These are phyloP conservation scores for Echinosphaeria canescens DNA, from an alignment of 2,329 filamentous ascomycete species.

Conservation along the genomic window DNA sequence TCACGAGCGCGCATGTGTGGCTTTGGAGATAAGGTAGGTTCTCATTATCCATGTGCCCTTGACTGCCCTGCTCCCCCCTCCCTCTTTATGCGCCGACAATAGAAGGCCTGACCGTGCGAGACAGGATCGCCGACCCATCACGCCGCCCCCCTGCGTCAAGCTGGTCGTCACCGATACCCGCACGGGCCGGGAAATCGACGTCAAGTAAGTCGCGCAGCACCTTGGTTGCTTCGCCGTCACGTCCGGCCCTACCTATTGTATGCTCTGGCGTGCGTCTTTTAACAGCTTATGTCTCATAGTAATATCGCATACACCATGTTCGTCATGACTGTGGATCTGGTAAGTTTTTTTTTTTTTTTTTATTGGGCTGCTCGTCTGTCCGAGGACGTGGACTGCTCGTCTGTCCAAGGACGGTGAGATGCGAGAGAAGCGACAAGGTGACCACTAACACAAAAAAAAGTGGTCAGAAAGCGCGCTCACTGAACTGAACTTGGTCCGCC, in stretches of 20 bases:
- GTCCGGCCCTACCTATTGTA: constrained; percentile 5
- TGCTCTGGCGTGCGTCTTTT: no score
- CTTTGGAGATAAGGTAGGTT: constrained; percentile 80
- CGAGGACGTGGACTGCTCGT: no score
- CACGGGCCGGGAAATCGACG: constrained; percentile 65
- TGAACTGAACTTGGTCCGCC: constrained; percentile 44
- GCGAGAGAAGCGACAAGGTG: no score
- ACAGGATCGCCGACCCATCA: constrained; percentile 86
- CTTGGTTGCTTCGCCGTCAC: not conserved
- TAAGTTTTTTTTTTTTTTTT: no score
- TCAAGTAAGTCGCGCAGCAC: constrained; percentile 44
- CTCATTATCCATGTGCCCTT: no score
- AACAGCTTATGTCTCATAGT: constrained; percentile 21
- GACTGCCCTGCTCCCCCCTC: constrained; percentile 1
- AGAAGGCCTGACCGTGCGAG: not conserved
- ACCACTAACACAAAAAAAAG: no score
- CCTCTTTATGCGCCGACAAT: no score
- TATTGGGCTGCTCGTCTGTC: no score
- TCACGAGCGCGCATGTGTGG: constrained; percentile 93
- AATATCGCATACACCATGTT: constrained; percentile 31
- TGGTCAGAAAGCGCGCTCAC: constrained; percentile 42
- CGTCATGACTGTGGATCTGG: constrained; percentile 43
- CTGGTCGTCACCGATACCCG: constrained; percentile 55
- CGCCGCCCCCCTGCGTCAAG: constrained; percentile 78
- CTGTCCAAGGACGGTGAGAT: no score